Conservation (phyloP, 441 rosid genomes). For the Francoa sonchifolia region DNA sequence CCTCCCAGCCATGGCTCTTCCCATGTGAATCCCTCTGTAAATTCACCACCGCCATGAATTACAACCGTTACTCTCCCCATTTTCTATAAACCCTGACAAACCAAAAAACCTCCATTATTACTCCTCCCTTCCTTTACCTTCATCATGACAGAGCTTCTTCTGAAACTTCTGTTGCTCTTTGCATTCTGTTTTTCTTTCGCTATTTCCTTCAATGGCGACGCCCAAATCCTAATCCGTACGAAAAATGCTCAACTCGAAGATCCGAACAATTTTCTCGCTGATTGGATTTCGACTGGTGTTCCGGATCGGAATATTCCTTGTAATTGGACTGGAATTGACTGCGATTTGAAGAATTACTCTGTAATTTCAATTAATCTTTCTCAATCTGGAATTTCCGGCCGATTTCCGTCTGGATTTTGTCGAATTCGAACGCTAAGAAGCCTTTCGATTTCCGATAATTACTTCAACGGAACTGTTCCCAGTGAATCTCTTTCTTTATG, state of each 20-base stretch:
- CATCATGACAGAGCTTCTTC: no score
- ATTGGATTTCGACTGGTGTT: slow-evolving; percentile 31
- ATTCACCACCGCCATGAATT: no score
- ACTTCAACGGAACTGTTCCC: slow-evolving; percentile 28
- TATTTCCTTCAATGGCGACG: slow-evolving; percentile 24
- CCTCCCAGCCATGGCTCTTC: no score
- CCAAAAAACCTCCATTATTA: no score
- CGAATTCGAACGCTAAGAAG: slow-evolving; percentile 39
- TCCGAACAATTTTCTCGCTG: slow-evolving; percentile 26
- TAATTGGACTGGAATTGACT: slow-evolving; percentile 54
- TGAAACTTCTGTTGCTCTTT: background rate
- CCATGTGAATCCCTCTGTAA: no score
- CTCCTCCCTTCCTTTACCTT: no score
- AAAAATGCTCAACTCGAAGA: slow-evolving; percentile 26
- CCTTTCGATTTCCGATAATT: slow-evolving; percentile 29
- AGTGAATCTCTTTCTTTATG: slow-evolving; percentile 35
- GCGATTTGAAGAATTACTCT: slow-evolving; percentile 18
- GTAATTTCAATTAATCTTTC: slow-evolving; percentile 36
- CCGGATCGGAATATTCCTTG: slow-evolving; percentile 43
- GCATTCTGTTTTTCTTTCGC: slow-evolving; percentile 12
- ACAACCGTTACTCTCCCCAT: no score
- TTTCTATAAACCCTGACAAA: no score
- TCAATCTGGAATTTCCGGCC: slow-evolving; percentile 27
- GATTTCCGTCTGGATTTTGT: slow-evolving; percentile 47
- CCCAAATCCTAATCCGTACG: slow-evolving; percentile 34